Base-by-base conservation (phyloP, 2,329 filamentous ascomycete genomes). In the Pseudogymnoascus sp. region DNA sequence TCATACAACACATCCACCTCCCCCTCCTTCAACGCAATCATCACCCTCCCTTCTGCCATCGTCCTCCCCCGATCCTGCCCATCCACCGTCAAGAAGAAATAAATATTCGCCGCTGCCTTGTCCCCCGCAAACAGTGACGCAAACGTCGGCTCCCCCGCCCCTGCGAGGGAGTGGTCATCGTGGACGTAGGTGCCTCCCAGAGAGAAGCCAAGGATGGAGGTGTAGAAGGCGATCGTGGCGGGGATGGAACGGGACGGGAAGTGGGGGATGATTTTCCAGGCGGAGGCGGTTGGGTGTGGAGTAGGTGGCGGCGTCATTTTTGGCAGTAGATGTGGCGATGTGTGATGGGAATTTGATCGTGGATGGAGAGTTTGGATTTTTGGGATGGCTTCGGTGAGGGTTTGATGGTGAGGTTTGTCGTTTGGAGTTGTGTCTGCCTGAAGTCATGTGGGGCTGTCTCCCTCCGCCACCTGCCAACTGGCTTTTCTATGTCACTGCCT, bases 371-470 rank as follows among this genome's bases (percentile, higher is more conserved):
- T 31, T 31, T 31, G 7, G 14, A 11, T 31, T 31, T 45, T 16
- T 49, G 23, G 43, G 23, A 1, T 49, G 21, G 1, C 45, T 52
- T 31, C 38, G 16, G 7, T 16, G 23, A 16, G 4, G 14, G 3
- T 31, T 28, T 52, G 23, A 28, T 52, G 5, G 45, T 28, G 23
- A 31, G 45, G 7, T 5, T 31, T 16, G 45, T 52, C 45, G 8
- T 52, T 28, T 11, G 23, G 8, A 14, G 23, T 52, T 31, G 23
- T 52, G 45, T 52, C 45, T 52, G 45, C 45, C 43, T 41, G 33
- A 14, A 69, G 64, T 52, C n/a, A 49, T 75, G 43, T 49, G 43
- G 43, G 40, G 14, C 21, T 16, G 16, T 16, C 16, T 16, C 16
- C 16, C 16, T 12, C 16, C 8, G 16, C 8, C 16, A 41, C 38